phyloP scores from a whole-genome alignment of 257 asterid genomes.

The Nicotiana tabacum region DNA sequence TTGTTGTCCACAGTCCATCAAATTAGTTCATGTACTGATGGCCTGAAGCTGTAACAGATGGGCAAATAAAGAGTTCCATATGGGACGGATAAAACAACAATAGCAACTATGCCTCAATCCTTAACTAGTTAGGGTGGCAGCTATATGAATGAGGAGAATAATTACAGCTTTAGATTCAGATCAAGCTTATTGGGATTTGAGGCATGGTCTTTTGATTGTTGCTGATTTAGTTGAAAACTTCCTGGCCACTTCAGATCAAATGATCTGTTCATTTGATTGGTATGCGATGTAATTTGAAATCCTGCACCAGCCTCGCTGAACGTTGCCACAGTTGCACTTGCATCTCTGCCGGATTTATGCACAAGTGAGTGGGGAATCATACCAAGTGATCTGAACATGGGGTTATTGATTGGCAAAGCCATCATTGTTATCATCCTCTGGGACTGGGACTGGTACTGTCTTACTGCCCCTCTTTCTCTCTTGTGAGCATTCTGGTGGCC shows the following conservation, averaged over 20 bases:
- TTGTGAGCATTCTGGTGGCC: conserved; percentile 99
- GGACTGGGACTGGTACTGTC: conserved; percentile 61
- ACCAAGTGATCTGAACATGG: conserved; percentile 72
- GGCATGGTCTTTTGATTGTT: conserved; percentile 38
- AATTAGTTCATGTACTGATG: conserved; percentile 1
- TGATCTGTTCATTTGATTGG: conserved; percentile 27
- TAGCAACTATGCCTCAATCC: neutral
- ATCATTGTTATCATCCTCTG: conserved; percentile 46
- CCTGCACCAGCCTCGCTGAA: conserved; percentile 35
- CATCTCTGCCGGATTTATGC: conserved; percentile 58
- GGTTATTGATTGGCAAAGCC: conserved; percentile 37
- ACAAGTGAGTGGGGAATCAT: conserved; percentile 63
- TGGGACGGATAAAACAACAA: neutral
- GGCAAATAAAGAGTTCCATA: neutral
- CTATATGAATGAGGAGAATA: neutral
- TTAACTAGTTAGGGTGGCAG: neutral
- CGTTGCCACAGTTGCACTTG: conserved; percentile 24
- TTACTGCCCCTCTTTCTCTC: conserved; percentile 76
- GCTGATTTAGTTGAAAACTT: conserved; percentile 52
- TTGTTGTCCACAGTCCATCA: neutral
- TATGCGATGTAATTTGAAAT: conserved; percentile 32
- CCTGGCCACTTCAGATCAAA: conserved; percentile 69
- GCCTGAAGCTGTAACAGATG: conserved; percentile 5
- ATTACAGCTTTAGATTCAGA: conserved; percentile 76
- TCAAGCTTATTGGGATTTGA: conserved; percentile 46